Evolutionary conservation across 2,329 filamentous ascomycete species (phyloP).

Genomic region (Diaporthe sp.): DNA sequence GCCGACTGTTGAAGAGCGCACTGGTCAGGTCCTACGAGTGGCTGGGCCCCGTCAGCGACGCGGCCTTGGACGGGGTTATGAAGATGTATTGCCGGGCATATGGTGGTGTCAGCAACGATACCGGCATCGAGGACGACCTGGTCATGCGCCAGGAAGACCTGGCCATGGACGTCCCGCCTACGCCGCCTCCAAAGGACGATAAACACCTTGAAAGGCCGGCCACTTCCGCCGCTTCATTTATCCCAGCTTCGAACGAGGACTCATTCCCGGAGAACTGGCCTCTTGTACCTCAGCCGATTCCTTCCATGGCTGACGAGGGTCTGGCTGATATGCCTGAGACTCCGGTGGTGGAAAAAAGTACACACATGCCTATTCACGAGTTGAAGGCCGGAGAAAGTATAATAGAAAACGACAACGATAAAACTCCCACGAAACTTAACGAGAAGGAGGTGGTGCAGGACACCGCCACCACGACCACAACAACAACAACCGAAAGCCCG

Average conservation of each 20-base stretch:
- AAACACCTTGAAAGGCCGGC: neutral
- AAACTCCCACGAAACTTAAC: neutral
- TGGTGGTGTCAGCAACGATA: constrained; percentile 62
- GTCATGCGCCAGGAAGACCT: neutral
- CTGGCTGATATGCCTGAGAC: constrained; percentile 8
- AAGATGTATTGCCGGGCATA: constrained; percentile 70
- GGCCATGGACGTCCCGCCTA: neutral
- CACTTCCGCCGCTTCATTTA: neutral
- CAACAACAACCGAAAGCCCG: neutral
- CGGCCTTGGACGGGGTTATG: constrained; percentile 67
- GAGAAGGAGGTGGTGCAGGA: neutral
- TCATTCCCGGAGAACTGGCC: constrained; percentile 14
- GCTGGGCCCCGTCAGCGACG: constrained; percentile 63
- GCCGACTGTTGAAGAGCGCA: constrained; percentile 63
- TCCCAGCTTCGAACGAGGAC: no score
- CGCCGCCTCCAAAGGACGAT: constrained; percentile 17
- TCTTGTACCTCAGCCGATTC: neutral
- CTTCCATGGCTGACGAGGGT: neutral
- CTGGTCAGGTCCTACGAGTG: constrained; percentile 70
- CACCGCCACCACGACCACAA: neutral
- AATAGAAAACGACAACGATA: neutral
- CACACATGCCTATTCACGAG: neutral
- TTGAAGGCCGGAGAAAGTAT: neutral
- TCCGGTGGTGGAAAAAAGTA: neutral
- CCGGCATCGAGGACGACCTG: constrained; percentile 61